These are phyloP conservation scores for Colletotrichum caudatum DNA, from an alignment of 2,329 filamentous ascomycete species.

Conservation along the genomic window DNA sequence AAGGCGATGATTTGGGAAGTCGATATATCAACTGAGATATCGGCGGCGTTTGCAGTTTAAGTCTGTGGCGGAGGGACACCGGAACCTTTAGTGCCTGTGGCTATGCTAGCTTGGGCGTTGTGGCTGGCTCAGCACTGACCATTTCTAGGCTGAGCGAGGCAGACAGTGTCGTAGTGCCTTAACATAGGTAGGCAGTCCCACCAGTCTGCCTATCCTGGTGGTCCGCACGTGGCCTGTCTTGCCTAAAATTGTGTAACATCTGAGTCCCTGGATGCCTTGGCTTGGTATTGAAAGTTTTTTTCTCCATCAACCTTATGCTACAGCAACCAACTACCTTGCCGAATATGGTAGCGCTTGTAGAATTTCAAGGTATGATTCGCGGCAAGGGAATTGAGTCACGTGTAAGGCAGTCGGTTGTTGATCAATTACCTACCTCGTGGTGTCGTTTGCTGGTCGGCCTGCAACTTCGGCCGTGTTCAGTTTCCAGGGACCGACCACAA, in stretches of 20 bases:
- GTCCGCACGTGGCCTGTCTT: not conserved
- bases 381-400: not conserved
- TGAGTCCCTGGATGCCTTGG: slow-evolving; percentile 15
- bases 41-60: not conserved
- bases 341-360: not conserved
- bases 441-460: not conserved
- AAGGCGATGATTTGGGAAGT: not conserved
- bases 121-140: not conserved
- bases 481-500: not conserved
- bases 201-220: not conserved
- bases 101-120: not conserved
- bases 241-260: not conserved
- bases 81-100: too few relatives aligned
- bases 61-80: not conserved
- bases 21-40: not conserved
- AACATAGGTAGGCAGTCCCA: not conserved
- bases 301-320: too few relatives aligned
- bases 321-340: too few relatives aligned
- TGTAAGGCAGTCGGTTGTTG: not conserved
- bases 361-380: not conserved
- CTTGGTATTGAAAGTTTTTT: not conserved
- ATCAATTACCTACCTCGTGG: not conserved
- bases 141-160: not conserved
- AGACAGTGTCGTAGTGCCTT: too few relatives aligned
- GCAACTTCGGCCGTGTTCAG: slow-evolving; percentile 5